A percentile compares a stretch with the other conserved stretches of the same genome.
Conservation (phyloP, 176 grass and related monocot genomes). For the Lolium perenne region DNA sequence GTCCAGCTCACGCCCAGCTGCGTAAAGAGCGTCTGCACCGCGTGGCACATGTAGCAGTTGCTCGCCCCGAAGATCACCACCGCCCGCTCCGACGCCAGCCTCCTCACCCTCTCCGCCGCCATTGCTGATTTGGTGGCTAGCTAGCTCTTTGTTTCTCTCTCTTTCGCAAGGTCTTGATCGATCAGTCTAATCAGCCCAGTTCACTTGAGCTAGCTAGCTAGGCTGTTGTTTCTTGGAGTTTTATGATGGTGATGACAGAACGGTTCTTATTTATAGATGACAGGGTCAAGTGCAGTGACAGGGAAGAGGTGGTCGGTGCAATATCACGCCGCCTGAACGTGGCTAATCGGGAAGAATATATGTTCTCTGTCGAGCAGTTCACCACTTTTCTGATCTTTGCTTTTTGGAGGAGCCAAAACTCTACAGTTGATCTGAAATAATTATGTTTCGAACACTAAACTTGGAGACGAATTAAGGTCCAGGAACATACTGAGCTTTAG, state of each 20-base stretch:
- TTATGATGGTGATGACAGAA: neutral
- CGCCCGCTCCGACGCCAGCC: slow-evolving; percentile 55
- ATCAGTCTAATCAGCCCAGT: neutral
- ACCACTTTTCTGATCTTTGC: too few species aligned
- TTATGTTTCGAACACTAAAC: too few species aligned
- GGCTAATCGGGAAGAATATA: too few species aligned
- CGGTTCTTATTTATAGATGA: slow-evolving; percentile 14
- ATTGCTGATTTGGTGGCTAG: slow-evolving; percentile 14
- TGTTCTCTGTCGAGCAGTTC: too few species aligned
- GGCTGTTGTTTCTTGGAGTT: slow-evolving; percentile 2
- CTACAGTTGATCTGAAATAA: too few species aligned
- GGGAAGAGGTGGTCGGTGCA: too few species aligned
- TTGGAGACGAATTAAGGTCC: too few species aligned
- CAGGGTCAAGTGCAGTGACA: neutral
- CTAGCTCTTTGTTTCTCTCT: too few species aligned
- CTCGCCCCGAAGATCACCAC: slow-evolving; percentile 76
- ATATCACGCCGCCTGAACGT: too few species aligned
- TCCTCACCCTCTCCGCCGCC: slow-evolving; percentile 50
- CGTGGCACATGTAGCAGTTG: slow-evolving; percentile 83
- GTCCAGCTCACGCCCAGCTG: slow-evolving; percentile 56
- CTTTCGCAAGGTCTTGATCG: too few species aligned
- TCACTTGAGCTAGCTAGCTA: neutral
- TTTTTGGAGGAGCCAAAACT: too few species aligned
- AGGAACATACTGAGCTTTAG: too few species aligned
- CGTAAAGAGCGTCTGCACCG: slow-evolving; percentile 63